Conservation (phyloP, 2,329 filamentous ascomycete genomes). For the Apiospora saccharicola region DNA sequence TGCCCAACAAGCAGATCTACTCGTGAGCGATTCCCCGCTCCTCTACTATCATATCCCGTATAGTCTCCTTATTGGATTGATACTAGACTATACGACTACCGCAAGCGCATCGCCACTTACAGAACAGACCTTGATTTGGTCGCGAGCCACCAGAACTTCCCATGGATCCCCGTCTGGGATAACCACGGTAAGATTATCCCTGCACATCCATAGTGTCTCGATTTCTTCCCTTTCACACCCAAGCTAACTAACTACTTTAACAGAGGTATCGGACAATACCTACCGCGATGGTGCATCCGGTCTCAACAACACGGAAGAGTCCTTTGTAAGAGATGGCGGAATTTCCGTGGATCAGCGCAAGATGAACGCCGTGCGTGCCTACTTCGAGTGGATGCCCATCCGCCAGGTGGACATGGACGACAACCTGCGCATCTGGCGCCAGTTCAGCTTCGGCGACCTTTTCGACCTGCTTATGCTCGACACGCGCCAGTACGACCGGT, state of each 20-base stretch:
- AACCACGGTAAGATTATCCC: constrained; percentile 54
- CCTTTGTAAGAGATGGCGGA: constrained; percentile 65
- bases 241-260: not conserved
- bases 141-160: constrained; percentile 60
- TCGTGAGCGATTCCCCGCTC: constrained; percentile 40
- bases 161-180: constrained; percentile 72
- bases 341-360: constrained; percentile 75
- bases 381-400: constrained; percentile 68
- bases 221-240: not conserved
- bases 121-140: constrained; percentile 68
- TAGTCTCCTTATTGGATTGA: not conserved
- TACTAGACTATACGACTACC: constrained; percentile 62
- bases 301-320: constrained; percentile 71
- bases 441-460: constrained; percentile 69
- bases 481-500: constrained; percentile 72
- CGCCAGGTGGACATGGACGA: constrained; percentile 73
- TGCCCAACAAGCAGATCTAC: constrained; percentile 59
- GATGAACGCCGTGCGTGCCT: constrained; percentile 75
- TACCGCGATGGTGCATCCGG: constrained; percentile 67
- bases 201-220: not conserved
- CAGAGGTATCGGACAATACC: constrained; percentile 69
- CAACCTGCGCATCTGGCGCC: constrained; percentile 72
- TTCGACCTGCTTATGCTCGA: constrained; percentile 74
- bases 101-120: constrained; percentile 64
- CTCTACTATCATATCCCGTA: no score